Evolutionary conservation across 2,329 filamentous ascomycete genomes (phyloP).

Genomic region (Cercospora beticola): DNA sequence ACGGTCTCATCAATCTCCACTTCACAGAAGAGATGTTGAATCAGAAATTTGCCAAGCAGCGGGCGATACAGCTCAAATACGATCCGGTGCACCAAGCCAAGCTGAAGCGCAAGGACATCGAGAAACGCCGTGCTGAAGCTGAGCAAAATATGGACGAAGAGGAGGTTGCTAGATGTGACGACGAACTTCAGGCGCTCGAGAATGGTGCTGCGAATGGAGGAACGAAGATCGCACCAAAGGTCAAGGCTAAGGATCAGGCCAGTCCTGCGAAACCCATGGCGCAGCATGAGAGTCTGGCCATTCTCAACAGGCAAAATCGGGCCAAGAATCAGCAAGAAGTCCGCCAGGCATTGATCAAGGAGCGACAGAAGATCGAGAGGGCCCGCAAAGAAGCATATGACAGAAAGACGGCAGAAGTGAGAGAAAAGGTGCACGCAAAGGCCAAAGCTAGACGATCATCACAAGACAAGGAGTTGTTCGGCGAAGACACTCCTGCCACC

Average conservation of each 20-base stretch:
- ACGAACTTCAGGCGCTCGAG: constrained; percentile 56
- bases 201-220: constrained; percentile 65
- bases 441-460: constrained; percentile 25
- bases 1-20: constrained; percentile 70
- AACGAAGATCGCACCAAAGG: constrained; percentile 51
- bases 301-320: constrained; percentile 81
- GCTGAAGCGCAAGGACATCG: constrained; percentile 66
- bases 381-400: constrained; percentile 52
- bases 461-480: constrained; percentile 48
- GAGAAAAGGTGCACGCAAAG: constrained; percentile 44
- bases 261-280: constrained; percentile 39
- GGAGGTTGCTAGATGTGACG: constrained; percentile 50
- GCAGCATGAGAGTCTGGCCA: constrained; percentile 67
- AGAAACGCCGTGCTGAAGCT: constrained; percentile 66
- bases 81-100: constrained; percentile 58
- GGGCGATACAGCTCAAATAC: constrained; percentile 60
- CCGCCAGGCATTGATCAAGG: constrained; percentile 84
- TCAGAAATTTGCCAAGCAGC: constrained; percentile 71
- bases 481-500: constrained; percentile 44
- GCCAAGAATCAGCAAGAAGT: constrained; percentile 82
- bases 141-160: constrained; percentile 63
- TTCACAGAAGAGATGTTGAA: constrained; percentile 84
- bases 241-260: constrained; percentile 13
- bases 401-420: constrained; percentile 50
- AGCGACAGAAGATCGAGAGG: constrained; percentile 50